Base-by-base conservation (phyloP, 768 basidiomycete genomes). In the Boletus rubropictus region DNA sequence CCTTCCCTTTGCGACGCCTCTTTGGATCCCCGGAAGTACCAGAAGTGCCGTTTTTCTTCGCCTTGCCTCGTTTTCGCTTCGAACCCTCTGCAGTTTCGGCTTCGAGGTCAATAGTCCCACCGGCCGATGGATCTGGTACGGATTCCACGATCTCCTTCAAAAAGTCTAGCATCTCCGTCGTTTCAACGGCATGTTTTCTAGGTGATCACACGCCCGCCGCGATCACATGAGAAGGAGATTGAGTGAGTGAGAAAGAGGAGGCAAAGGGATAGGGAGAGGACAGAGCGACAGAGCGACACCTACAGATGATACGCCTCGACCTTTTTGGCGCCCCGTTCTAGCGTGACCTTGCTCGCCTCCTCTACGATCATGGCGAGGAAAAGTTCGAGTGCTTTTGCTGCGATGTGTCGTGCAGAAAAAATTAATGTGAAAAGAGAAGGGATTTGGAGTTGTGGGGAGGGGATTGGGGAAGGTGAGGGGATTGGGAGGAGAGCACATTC, bases 221-320 rank as follows among this genome's bases (percentile, higher is more conserved):
- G 44, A 40, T 37, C 55, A 36, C n/a, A 38, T 49, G 33, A 21
- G 29, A 4, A 21, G 24, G 14, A 32, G 32, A 28, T 9, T 9
- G 28, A 25, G 24, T 6, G 24, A 25, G 24, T 5, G 24, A 6
- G 31, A 32, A 6, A 15, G 15, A 1, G 15, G 31, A 12, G 14
- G 31, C 15, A 7, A 2, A 6, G 15, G 11, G 43, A 25, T 6
- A 42, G 9, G 1, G 10, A 2, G 3, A 7, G 20, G 6, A n/a
- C 9, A 29, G 29, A 12, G 29, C 11, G 3, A 32, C 5, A 21
- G 11, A 10, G 36, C n/a, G 37, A 41, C 15, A 83, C 91, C 54
- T 55, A 95, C 94, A 98, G 67, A 68, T 96, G 93, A 69, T 95
- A 94, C 0, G 84, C 82, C 57, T 95, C 91, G 39, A 98, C 81